Conservation (phyloP, 768 basidiomycete genomes). For the Tulasnella sp. region DNA sequence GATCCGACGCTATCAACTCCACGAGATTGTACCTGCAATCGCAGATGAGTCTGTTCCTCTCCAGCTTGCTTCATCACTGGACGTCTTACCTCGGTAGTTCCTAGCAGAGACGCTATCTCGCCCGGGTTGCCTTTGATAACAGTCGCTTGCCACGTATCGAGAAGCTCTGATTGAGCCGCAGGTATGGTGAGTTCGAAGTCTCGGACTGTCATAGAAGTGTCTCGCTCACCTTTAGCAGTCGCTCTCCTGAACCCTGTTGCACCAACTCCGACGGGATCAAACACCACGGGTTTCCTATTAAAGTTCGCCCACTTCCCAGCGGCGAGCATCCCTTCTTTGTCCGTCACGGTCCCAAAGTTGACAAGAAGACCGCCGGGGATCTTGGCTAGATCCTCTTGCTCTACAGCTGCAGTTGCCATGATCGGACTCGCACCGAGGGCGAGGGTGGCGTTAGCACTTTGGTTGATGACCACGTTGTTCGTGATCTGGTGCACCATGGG, state of each 20-base stretch:
- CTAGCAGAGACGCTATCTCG: conserved; percentile 69
- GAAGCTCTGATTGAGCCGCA: conserved; percentile 38
- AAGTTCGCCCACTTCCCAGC: conserved; percentile 39
- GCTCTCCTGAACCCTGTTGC: conserved; percentile 61
- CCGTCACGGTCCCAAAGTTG: conserved; percentile 74
- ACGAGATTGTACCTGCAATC: conserved; percentile 47
- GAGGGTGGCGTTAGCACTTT: conserved; percentile 82
- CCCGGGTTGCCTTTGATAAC: conserved; percentile 93
- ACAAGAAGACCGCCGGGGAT: conserved; percentile 61
- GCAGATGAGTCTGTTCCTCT: background rate
- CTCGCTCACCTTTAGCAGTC: conserved; percentile 41
- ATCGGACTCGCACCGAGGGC: conserved; percentile 85
- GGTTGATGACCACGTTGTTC: conserved; percentile 77
- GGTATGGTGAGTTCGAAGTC: background rate
- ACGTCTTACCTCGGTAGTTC: conserved; percentile 54
- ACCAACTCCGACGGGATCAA: conserved; percentile 89
- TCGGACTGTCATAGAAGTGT: background rate
- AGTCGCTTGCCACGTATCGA: conserved; percentile 70
- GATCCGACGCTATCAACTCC: conserved; percentile 79
- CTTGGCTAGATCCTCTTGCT: conserved; percentile 67
- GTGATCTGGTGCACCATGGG: conserved; percentile 52
- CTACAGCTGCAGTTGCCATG: conserved; percentile 77
- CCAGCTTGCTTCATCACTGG: background rate
- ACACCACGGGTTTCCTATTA: conserved; percentile 37
- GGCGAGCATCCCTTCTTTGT: conserved; percentile 53